Evolutionary conservation across 2,329 filamentous ascomycete genomes (phyloP), one percentile per base, ranked within the genome.

Genomic region (Fusarium marasasianum): DNA sequence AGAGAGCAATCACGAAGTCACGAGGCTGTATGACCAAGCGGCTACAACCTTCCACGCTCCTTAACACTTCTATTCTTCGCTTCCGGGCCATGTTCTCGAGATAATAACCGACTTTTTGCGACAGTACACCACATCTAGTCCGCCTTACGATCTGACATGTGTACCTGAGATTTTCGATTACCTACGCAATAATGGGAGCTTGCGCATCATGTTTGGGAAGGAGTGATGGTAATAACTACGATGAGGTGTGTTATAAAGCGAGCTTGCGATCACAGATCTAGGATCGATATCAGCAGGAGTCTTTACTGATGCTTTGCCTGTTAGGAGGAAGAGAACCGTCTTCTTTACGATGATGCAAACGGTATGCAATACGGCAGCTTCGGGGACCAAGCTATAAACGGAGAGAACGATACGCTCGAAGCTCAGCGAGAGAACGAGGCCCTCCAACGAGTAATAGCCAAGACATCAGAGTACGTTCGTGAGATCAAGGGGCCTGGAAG

Each of bases 351-450:
- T 72, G 90, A 92, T 65, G 84, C 87, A 41, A 88, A 88, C 76
- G 85, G 84, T 65, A 83, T 88, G 75, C 87, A 90, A 64, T 92
- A 92, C 71, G 90, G 90, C 54, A 91, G 89, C 79, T 91, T 92
- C 73, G 87, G 86, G 64, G 89, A 92, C 47, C 85, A 88, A 63
- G 84, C 85, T 44, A 77, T 89, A 72, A 87, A 85, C 63, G 83
- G 84, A 57, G 88, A 89, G 76, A 87, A 88, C 77, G 90, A 91
- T 75, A 88, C 89, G 15, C 84, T 90, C 68, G 91, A 92, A 79
- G 87, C 87, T 33, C 90, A 91, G 80, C 86, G 89, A 71, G 90
- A 92, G 81, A 89, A 86, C 51, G 91, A 92, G 80, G 90, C 90
- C 64, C 81, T 92, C 58, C 90, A 91, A 79, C 86, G 88, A 73